Evolutionary conservation across 2,329 filamentous ascomycete genomes (phyloP), one percentile per base, ranked within the genome.

Genomic region (Grosmannia penicillata): DNA sequence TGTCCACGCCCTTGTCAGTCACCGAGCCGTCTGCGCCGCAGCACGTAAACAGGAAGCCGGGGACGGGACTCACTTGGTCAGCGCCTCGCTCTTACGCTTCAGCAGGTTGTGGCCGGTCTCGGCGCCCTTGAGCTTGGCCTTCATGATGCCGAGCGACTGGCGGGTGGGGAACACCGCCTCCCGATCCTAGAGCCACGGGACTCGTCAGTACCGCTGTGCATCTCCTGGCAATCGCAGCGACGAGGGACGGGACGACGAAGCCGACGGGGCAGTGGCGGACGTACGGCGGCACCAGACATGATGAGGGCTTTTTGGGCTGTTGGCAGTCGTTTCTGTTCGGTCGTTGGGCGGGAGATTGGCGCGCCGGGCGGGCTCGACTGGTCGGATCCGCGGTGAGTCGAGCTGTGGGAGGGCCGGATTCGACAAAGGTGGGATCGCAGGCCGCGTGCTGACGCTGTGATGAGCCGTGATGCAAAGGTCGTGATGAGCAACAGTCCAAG

Each of bases 151-250:
- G 63, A 98, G 70, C 59, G 86, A 93, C 69, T 98, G 91, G 54
- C 91, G 84, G 56, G 91, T 98, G 53, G 91, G 84, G 64, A 98
- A 98, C 63, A 98, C 89, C 55, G 87, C 73, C 65, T 98, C 91
- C 59, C 91, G 78, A 60, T 89, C 85, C 87, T 94, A 40, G n/a
- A n/a, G n/a, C n/a, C 4, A 19, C 32, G n/a, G 4, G 30, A 10
- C n/a, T n/a, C 13, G 24, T 33, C 30, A 33, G 37, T 18, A 17
- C 14, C 27, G 26, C 8, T 21, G 7, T 9, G 14, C n/a, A n/a
- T 24, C 22, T n/a, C n/a, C 8, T 24, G 10, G 6, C 4, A 15
- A 14, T 21, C 18, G 14, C n/a, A 15, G 8, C 19, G 23, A 14
- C 21, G 22, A 26, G 4, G 14, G 32, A 13, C 8, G n/a, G n/a